These are phyloP conservation scores for Aspergillus transmontanensis DNA, from an alignment of 2,329 filamentous ascomycete species.

Conservation along the genomic window DNA sequence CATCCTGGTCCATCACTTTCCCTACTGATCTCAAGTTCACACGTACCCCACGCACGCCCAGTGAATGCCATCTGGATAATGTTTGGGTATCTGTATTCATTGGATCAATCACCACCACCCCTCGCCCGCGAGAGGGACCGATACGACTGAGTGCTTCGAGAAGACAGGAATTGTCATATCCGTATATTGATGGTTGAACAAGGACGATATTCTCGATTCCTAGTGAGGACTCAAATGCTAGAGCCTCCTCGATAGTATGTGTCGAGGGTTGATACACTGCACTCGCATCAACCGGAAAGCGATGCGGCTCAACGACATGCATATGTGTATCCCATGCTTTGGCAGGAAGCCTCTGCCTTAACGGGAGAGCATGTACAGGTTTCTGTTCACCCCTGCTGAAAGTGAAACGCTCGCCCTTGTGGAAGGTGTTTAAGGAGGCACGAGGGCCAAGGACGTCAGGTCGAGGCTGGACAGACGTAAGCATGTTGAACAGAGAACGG, in stretches of 20 bases:
- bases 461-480: constrained; percentile 28
- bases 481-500: constrained; percentile 21
- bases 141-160: constrained; percentile 56
- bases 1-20: constrained; percentile 40
- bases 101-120: constrained; percentile 60
- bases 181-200: constrained; percentile 65
- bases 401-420: constrained; percentile 5
- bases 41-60: constrained; percentile 62
- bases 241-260: constrained; percentile 55
- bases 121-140: constrained; percentile 54
- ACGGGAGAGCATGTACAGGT: constrained; percentile 4
- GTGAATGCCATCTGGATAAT: constrained; percentile 56
- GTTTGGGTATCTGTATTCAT: constrained; percentile 38
- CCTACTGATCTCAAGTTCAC: constrained; percentile 61
- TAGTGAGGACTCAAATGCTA: constrained; percentile 54
- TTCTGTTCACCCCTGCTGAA: constrained; percentile 12
- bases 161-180: constrained; percentile 61
- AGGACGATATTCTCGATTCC: constrained; percentile 60
- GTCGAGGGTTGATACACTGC: constrained; percentile 56
- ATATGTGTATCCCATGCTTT: constrained; percentile 64
- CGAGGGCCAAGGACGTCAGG: constrained; percentile 19
- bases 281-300: constrained; percentile 51
- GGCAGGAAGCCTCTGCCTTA: constrained; percentile 32
- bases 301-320: constrained; percentile 60
- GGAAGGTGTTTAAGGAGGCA: constrained; percentile 19